phyloP scores from a whole-genome alignment of 2,329 filamentous ascomycete genomes.

The Davidsoniella virescens region DNA sequence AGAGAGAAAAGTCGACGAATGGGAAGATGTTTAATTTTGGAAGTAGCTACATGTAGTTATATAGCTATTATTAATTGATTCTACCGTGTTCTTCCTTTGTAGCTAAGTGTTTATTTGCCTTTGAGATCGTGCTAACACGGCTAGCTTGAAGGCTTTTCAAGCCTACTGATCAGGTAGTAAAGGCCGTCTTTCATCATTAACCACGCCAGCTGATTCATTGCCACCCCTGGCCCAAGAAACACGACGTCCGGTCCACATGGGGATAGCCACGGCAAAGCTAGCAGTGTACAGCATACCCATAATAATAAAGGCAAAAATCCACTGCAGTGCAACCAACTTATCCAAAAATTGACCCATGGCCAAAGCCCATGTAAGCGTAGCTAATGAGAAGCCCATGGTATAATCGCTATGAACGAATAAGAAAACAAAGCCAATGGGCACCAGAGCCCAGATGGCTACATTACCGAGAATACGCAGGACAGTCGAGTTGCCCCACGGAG shows the following conservation, averaged over 20 bases:
- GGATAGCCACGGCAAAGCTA: constrained; percentile 48
- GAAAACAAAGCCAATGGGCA: constrained; percentile 64
- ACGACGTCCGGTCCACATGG: constrained; percentile 44
- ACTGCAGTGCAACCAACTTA: constrained; percentile 65
- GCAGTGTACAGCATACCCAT: constrained; percentile 58
- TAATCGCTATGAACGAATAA: constrained; percentile 57
- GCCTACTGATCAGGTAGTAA: constrained; percentile 33
- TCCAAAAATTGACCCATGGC: constrained; percentile 62
- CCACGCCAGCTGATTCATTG: constrained; percentile 15
- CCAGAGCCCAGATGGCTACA: constrained; percentile 71
- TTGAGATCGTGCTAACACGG: neutral
- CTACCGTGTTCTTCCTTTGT: too few species aligned
- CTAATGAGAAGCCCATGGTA: constrained; percentile 66
- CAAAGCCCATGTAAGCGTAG: constrained; percentile 55
- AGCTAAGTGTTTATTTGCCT: neutral
- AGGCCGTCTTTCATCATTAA: constrained; percentile 44
- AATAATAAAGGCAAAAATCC: constrained; percentile 82
- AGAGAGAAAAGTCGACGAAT: too few species aligned
- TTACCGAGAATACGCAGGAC: constrained; percentile 70
- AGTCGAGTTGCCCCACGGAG: constrained; percentile 48
- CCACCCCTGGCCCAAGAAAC: constrained; percentile 21
- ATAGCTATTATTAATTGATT: too few species aligned
- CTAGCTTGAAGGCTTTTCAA: neutral
- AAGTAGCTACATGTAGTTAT: too few species aligned
- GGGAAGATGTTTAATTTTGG: too few species aligned